Conservation (phyloP, 1,284 basidiomycete species). For the Puccinia horiana region DNA sequence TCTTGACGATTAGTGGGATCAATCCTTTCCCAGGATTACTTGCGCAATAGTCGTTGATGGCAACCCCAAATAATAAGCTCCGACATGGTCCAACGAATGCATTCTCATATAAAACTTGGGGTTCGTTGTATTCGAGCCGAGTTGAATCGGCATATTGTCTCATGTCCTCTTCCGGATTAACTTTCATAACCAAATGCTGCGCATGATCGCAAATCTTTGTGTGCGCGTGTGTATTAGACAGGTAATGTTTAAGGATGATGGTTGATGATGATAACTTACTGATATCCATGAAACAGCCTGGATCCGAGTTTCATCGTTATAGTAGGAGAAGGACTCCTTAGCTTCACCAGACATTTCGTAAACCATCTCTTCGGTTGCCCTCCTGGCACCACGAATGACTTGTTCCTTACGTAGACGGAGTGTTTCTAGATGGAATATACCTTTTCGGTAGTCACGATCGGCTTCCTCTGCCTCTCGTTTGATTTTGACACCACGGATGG, state of each 20-base stretch:
- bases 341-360: slow-evolving; percentile 44
- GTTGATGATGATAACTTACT: background rate
- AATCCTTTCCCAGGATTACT: slow-evolving; percentile 63
- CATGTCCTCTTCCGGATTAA: slow-evolving; percentile 39
- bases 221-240: background rate
- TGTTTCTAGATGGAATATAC: slow-evolving; percentile 90
- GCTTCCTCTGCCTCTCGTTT: slow-evolving; percentile 51
- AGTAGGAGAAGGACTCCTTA: slow-evolving; percentile 50
- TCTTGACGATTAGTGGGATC: slow-evolving; percentile 77
- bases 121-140: slow-evolving; percentile 19
- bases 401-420: slow-evolving; percentile 63
- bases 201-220: slow-evolving; percentile 47
- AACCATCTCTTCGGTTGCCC: slow-evolving; percentile 48
- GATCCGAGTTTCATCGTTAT: slow-evolving; percentile 49
- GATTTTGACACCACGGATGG: slow-evolving; percentile 23
- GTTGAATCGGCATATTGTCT: background rate
- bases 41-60: slow-evolving; percentile 86
- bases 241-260: background rate
- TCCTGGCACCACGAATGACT: slow-evolving; percentile 51
- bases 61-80: slow-evolving; percentile 84
- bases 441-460: slow-evolving; percentile 90
- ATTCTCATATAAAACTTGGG: slow-evolving; percentile 71
- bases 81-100: slow-evolving; percentile 82
- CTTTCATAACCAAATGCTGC: slow-evolving; percentile 44
- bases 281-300: slow-evolving; percentile 43